Conservation (phyloP, 2,329 filamentous ascomycete genomes). For the Neophaeococcomyces mojaviensis region DNA sequence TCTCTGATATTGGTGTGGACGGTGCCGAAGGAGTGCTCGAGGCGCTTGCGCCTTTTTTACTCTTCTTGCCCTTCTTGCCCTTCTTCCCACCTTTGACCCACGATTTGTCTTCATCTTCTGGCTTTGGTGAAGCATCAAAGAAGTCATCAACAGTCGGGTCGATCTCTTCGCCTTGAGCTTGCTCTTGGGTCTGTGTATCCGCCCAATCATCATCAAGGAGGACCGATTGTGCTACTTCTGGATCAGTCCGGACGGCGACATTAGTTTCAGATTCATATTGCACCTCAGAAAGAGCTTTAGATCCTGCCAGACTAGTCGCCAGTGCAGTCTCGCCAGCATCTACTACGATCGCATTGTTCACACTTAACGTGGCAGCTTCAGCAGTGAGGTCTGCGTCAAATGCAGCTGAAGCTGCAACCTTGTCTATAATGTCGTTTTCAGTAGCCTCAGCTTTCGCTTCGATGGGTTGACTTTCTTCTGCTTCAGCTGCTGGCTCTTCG, state of each 20-base stretch:
- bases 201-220: slow-evolving; percentile 6
- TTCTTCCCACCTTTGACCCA: slow-evolving; percentile 10
- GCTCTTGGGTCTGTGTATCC: not conserved
- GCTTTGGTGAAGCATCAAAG: slow-evolving; percentile 3
- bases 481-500: not conserved
- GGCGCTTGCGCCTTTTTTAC: slow-evolving; percentile 3
- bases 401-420: not conserved
- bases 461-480: too few relatives aligned
- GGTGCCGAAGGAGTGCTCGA: slow-evolving; percentile 3
- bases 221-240: not conserved
- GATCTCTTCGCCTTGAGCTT: not conserved
- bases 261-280: not conserved
- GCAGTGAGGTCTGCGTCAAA: not conserved
- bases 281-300: too few relatives aligned
- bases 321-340: not conserved
- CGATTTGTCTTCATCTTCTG: slow-evolving; percentile 1
- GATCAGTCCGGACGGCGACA: not conserved
- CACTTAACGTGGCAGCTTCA: not conserved
- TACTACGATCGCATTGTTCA: not conserved
- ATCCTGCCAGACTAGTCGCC: too few relatives aligned
- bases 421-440: not conserved
- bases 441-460: not conserved
- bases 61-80: slow-evolving; percentile 8
- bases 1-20: not conserved
- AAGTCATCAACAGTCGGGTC: slow-evolving; percentile 10